Conservation (phyloP, 176 grass and related monocot species). For the Olyra latifolia region DNA sequence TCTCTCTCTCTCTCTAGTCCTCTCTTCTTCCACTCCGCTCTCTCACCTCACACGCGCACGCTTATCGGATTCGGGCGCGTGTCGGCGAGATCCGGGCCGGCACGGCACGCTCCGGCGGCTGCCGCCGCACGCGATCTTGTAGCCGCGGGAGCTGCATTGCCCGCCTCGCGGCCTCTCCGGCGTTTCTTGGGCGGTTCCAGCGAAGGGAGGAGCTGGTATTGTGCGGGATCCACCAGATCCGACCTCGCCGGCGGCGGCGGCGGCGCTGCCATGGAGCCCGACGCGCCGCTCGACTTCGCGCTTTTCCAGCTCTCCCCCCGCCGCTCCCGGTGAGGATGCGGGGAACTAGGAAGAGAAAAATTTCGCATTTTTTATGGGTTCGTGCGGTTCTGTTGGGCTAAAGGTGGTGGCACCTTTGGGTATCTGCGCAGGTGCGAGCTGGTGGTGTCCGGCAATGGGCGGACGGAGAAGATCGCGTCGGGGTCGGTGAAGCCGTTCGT, state of each 20-base stretch:
- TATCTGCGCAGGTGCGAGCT: constrained; percentile 79
- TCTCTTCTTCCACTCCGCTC: constrained; percentile 46
- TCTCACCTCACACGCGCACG: constrained; percentile 15
- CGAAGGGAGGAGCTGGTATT: not conserved
- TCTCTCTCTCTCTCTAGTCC: constrained; percentile 35
- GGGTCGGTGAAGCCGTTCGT: constrained; percentile 91
- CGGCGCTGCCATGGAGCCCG: constrained; percentile 59
- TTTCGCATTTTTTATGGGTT: constrained; percentile 19
- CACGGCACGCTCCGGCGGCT: not conserved
- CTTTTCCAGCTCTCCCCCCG: constrained; percentile 93
- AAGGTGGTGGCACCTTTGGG: constrained; percentile 22
- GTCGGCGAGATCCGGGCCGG: constrained; percentile 44
- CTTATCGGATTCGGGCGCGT: constrained; percentile 36
- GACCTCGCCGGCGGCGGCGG: constrained; percentile 10
- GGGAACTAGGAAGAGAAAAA: not conserved
- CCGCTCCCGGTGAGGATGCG: constrained; percentile 67
- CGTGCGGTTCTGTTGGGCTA: constrained; percentile 18
- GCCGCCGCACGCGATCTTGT: constrained; percentile 28
- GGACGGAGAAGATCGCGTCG: constrained; percentile 94
- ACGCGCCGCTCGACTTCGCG: constrained; percentile 76
- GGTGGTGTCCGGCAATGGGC: constrained; percentile 84
- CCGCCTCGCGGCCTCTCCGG: constrained; percentile 17
- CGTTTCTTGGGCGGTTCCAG: constrained; percentile 24
- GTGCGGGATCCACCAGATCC: constrained; percentile 53
- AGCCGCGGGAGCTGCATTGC: constrained; percentile 50